Evolutionary conservation across 768 basidiomycete genomes (phyloP).

Genomic region (Candolleomyces aberdarensis): DNA sequence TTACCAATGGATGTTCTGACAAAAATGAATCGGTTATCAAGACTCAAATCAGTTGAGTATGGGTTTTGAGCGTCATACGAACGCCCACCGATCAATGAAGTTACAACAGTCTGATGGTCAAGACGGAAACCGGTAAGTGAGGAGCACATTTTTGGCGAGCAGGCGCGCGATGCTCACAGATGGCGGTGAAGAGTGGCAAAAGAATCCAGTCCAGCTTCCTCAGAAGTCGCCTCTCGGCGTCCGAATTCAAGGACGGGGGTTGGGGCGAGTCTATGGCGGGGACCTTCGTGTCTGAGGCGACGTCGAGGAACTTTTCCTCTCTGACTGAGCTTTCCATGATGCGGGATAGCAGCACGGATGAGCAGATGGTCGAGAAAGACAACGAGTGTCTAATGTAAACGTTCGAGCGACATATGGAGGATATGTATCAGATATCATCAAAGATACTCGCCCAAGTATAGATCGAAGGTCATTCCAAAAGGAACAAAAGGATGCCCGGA

Average conservation of each 20-base stretch:
- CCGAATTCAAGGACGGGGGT: slow-evolving; percentile 18
- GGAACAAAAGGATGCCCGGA: too few relatives aligned
- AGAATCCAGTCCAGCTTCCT: slow-evolving; percentile 31
- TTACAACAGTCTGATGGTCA: slow-evolving; percentile 28
- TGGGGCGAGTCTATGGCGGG: background rate
- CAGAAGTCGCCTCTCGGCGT: slow-evolving; percentile 30
- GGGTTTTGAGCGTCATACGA: too few relatives aligned
- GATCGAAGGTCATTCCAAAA: too few relatives aligned
- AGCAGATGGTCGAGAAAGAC: too few relatives aligned
- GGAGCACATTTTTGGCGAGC: background rate
- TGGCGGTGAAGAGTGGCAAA: slow-evolving; percentile 34
- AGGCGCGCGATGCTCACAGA: slow-evolving; percentile 25
- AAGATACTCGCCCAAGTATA: too few relatives aligned
- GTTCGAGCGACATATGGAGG: too few relatives aligned
- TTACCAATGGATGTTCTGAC: slow-evolving; percentile 19
- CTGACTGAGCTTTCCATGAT: too few relatives aligned
- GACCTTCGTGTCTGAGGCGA: too few relatives aligned
- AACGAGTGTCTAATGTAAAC: too few relatives aligned
- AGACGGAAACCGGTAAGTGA: background rate
- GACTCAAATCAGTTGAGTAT: background rate
- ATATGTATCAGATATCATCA: too few relatives aligned
- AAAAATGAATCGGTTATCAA: background rate
- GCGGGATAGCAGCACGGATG: too few relatives aligned
- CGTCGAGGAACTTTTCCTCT: too few relatives aligned
- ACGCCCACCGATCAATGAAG: slow-evolving; percentile 32